Conservation (phyloP, 495 filamentous ascomycete genomes). For the Daldinia decipiens region DNA sequence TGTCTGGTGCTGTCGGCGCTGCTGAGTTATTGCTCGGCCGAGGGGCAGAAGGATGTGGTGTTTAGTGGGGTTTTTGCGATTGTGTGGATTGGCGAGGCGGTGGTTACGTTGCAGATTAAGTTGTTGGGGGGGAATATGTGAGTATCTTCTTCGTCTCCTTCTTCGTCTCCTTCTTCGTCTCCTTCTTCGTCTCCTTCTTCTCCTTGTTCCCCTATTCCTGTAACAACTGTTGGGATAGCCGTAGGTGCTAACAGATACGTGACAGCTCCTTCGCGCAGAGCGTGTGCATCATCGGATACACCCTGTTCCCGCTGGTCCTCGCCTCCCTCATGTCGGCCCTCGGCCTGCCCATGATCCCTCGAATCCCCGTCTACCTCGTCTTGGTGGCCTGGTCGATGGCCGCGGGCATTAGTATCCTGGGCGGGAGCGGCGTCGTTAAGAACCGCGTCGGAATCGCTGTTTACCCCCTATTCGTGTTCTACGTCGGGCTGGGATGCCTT, state of each 20-base stretch:
- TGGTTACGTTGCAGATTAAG: slow-evolving; percentile 99
- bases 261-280: slow-evolving; percentile 94
- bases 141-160: slow-evolving; percentile 48
- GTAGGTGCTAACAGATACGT: neutral
- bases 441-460: slow-evolving; percentile 96
- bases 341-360: slow-evolving; percentile 74
- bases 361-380: slow-evolving; percentile 89
- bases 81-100: slow-evolving; percentile 96
- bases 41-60: slow-evolving; percentile 82
- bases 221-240: no score
- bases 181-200: neutral
- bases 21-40: slow-evolving; percentile 77
- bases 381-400: slow-evolving; percentile 92
- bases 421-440: slow-evolving; percentile 92
- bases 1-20: slow-evolving; percentile 88
- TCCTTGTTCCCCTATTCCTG: slow-evolving; percentile 1
- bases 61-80: slow-evolving; percentile 96
- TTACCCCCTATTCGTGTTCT: slow-evolving; percentile 96
- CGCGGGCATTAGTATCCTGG: slow-evolving; percentile 93
- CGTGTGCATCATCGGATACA: slow-evolving; percentile 97
- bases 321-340: slow-evolving; percentile 89
- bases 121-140: slow-evolving; percentile 97
- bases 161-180: neutral
- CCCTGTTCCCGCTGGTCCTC: slow-evolving; percentile 96
- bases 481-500: slow-evolving; percentile 88